Base-by-base conservation (phyloP, 805 yeast genomes). In the Priceomyces haplophilus region DNA sequence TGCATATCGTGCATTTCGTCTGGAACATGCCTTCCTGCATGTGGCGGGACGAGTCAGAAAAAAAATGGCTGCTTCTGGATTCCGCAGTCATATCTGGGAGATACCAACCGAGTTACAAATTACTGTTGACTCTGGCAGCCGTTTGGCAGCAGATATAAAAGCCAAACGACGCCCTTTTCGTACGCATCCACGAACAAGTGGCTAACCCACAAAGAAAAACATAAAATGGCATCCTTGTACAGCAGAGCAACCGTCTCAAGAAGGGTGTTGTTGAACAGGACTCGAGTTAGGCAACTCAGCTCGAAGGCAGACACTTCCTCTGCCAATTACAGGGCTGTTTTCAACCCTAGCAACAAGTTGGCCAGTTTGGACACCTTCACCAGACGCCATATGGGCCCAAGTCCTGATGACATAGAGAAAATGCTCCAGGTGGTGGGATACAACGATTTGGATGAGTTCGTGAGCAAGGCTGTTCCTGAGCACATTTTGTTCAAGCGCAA, bases 311-410 rank as follows among this genome's bases (percentile, higher is more conserved):
- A 80, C 50, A 72, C 84, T 8, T 76, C 84, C 12, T 74, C 83
- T n/a, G 62, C 64, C 2, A 67, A 73, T 49, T 83, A 80, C 54
- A 57, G 59, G 2, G 51, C 62, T 24, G 64, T 82, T 6, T 79
- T 74, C 52, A 64, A 70, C 44, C 75, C 81, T 7, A 58, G 69
- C 18, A 36, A 44, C 8, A 44, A 51, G 23, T 54, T 65, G 30
- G 54, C 51, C 13, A 52, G 78, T 3, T 71, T 87, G 44, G 99
- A 93, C 59, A 83, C 93, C 1, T 93, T 91, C 64, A 78, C 85
- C 38, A 79, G 95, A 57, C 86, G 98, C 55, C 99, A 93, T 64
- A 71, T 91, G 45, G 99, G 99, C 10, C 88, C 95, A 18, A 72
- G 77, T 11, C 82, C 86, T 0, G 55, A 50, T 0, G 81, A 88